phyloP scores from a whole-genome alignment of 1,284 basidiomycete genomes.

The Volvariella surrecta region DNA sequence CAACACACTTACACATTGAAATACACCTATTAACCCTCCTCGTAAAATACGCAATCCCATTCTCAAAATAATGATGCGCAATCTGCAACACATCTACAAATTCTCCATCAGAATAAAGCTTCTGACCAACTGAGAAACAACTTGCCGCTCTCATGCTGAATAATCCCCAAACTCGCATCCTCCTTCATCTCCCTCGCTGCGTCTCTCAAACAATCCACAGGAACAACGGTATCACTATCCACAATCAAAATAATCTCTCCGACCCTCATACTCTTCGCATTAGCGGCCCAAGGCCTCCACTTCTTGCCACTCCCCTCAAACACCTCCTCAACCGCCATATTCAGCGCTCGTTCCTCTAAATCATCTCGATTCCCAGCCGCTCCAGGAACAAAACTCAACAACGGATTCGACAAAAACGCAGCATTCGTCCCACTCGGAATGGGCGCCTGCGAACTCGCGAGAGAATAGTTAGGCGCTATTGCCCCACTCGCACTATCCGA shows the following conservation, averaged over 20 bases:
- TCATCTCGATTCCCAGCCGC: slow-evolving; percentile 13
- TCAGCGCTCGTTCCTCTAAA: slow-evolving; percentile 39
- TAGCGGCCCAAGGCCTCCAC: slow-evolving; percentile 60
- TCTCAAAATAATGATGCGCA: slow-evolving; percentile 76
- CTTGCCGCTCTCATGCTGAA: slow-evolving; percentile 64
- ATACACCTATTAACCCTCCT: slow-evolving; percentile 65
- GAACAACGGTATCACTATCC: slow-evolving; percentile 79
- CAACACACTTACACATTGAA: slow-evolving; percentile 37
- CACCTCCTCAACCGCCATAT: slow-evolving; percentile 55
- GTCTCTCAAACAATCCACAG: slow-evolving; percentile 77
- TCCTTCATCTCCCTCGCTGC: slow-evolving; percentile 72
- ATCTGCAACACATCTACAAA: slow-evolving; percentile 73
- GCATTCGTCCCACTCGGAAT: background rate
- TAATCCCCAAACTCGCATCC: slow-evolving; percentile 66
- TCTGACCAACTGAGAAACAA: slow-evolving; percentile 5
- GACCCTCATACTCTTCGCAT: slow-evolving; percentile 46
- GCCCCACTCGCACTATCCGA: no score
- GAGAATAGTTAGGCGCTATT: background rate
- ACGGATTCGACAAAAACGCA: no score
- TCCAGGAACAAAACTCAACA: slow-evolving; percentile 1
- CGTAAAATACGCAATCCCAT: slow-evolving; percentile 74
- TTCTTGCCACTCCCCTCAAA: slow-evolving; percentile 43
- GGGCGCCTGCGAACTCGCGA: slow-evolving; percentile 1
- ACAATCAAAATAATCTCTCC: slow-evolving; percentile 65
- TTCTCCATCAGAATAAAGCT: background rate